Conservation (phyloP, 306 rosid genomes). For the Corylus americana region DNA sequence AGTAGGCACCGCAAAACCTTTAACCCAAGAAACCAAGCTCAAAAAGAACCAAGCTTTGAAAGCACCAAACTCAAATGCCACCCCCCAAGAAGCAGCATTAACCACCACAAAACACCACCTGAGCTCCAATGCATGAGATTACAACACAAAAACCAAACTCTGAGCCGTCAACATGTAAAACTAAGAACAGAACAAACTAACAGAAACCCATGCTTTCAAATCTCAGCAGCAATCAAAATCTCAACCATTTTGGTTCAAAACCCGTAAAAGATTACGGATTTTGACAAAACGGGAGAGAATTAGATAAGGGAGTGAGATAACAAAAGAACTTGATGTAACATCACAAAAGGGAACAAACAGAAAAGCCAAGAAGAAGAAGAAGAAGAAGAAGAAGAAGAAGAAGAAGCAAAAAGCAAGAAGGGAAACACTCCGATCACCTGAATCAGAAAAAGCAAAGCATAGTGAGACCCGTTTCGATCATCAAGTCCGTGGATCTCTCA, state of each 20-base stretch:
- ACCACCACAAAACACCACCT: constrained; percentile 28
- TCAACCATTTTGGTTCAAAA: constrained; percentile 13
- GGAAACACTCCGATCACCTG: constrained; percentile 61
- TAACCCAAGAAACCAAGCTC: constrained; percentile 29
- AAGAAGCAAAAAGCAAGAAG: constrained; percentile 32
- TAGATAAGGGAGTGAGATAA: constrained; percentile 28
- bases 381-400: background rate
- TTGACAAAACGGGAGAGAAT: constrained; percentile 30
- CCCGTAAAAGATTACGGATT: constrained; percentile 23
- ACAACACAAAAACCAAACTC: constrained; percentile 17
- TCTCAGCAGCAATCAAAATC: constrained; percentile 35
- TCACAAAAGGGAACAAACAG: constrained; percentile 18
- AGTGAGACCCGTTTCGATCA: constrained; percentile 47
- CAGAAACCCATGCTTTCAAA: constrained; percentile 37
- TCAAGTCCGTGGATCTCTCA: constrained; percentile 68
- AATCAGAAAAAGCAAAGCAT: constrained; percentile 47
- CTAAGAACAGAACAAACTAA: constrained; percentile 24
- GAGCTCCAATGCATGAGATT: constrained; percentile 22
- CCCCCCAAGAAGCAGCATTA: constrained; percentile 27
- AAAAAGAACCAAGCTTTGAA: constrained; percentile 31
- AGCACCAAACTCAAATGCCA: constrained; percentile 25
- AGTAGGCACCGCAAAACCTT: constrained; percentile 23
- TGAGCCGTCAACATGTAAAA: constrained; percentile 30
- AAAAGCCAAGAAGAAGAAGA: constrained; percentile 1
- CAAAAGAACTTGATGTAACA: constrained; percentile 39